A percentile compares a stretch with the other conserved stretches of the same genome.
These are phyloP conservation scores for Aspergillus pseudotamarii DNA, from an alignment of 2,329 filamentous ascomycete species.

Conservation along the genomic window DNA sequence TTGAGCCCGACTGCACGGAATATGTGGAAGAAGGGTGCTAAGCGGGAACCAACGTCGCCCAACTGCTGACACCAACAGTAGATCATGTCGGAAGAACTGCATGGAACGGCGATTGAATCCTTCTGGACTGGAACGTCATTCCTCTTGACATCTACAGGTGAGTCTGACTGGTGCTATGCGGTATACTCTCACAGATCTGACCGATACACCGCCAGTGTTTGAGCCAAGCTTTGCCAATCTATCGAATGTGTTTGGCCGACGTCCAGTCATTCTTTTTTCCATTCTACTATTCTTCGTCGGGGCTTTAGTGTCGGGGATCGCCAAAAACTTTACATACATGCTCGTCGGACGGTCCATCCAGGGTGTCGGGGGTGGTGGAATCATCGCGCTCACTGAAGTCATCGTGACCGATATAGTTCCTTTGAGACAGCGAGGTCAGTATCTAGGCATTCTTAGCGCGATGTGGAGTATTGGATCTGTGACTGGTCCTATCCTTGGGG, in stretches of 20 bases:
- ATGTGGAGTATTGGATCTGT: constrained; percentile 44
- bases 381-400: constrained; percentile 45
- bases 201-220: constrained; percentile 43
- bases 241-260: constrained; percentile 53
- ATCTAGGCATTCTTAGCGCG: constrained; percentile 25
- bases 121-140: constrained; percentile 75
- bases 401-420: constrained; percentile 52
- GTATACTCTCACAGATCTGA: not conserved
- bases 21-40: too few relatives aligned
- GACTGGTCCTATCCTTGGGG: constrained; percentile 49
- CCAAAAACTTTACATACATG: constrained; percentile 50
- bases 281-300: constrained; percentile 50
- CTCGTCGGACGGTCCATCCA: constrained; percentile 60
- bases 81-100: constrained; percentile 55
- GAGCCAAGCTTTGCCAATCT: constrained; percentile 54
- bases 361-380: constrained; percentile 54
- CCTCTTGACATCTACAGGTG: constrained; percentile 62
- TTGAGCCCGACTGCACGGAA: not conserved
- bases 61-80: constrained; percentile 13
- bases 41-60: too few relatives aligned
- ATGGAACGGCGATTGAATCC: constrained; percentile 61
- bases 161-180: too few relatives aligned
- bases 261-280: constrained; percentile 42
- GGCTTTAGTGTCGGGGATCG: constrained; percentile 44
- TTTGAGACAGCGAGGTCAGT: constrained; percentile 35